These are phyloP conservation scores for Verbascum thapsus DNA, from an alignment of 257 asterid species.

Conservation along the genomic window DNA sequence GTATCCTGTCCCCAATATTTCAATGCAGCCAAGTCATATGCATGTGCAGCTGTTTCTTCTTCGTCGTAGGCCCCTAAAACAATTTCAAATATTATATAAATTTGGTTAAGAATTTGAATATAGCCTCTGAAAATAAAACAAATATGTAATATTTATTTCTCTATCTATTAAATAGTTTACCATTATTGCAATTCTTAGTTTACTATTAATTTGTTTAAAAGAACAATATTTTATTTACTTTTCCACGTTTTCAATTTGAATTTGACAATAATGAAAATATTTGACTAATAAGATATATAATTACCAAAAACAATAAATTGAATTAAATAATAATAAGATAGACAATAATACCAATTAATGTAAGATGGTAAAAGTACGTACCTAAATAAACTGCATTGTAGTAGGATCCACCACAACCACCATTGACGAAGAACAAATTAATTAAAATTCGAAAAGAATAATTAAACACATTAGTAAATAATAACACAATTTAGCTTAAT, in stretches of 20 bases:
- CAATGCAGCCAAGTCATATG: conserved; percentile 82
- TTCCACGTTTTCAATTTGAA: too few relatives aligned
- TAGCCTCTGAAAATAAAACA: too few relatives aligned
- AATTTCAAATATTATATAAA: conserved; percentile 4
- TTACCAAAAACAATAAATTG: too few relatives aligned
- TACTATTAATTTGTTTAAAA: background rate
- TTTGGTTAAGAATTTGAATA: conserved; percentile 33
- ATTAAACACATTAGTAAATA: background rate
- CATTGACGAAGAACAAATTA: conserved; percentile 22
- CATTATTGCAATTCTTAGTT: too few relatives aligned
- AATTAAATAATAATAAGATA: too few relatives aligned
- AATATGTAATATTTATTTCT: too few relatives aligned
- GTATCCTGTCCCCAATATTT: conserved; percentile 84
- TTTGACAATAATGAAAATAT: too few relatives aligned
- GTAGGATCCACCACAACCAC: conserved; percentile 43
- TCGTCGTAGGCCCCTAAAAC: conserved; percentile 73
- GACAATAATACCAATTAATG: too few relatives aligned
- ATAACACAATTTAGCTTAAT: too few relatives aligned
- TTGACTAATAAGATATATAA: too few relatives aligned
- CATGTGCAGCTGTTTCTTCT: conserved; percentile 85
- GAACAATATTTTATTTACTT: background rate
- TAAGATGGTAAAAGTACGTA: conserved; percentile 39
- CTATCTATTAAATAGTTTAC: too few relatives aligned
- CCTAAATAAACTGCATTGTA: conserved; percentile 71
- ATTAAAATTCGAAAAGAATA: background rate